phyloP scores from a whole-genome alignment of 805 yeast genomes.

The Candida mattraensis region DNA sequence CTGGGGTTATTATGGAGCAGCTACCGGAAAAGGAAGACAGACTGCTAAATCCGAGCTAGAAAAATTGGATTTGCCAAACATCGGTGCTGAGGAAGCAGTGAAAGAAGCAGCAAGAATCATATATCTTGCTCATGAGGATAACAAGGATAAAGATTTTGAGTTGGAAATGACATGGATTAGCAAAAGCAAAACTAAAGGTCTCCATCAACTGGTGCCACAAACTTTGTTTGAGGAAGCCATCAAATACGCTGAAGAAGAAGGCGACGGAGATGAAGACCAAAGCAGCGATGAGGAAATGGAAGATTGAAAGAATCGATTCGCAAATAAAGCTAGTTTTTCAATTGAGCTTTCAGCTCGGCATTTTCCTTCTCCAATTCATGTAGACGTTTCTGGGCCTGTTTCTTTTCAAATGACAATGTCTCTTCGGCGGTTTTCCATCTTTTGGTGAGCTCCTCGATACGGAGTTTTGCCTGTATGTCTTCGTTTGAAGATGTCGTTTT shows the following conservation, averaged over 20 bases:
- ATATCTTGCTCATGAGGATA: slow-evolving; percentile 94
- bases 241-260: slow-evolving; percentile 78
- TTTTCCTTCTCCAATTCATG: slow-evolving; percentile 58
- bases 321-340: neutral
- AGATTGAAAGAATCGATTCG: slow-evolving; percentile 16
- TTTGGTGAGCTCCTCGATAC: slow-evolving; percentile 61
- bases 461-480: slow-evolving; percentile 33
- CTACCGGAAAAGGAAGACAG: slow-evolving; percentile 98
- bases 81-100: slow-evolving; percentile 79
- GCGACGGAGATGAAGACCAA: slow-evolving; percentile 60
- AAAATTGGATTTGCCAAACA: slow-evolving; percentile 70
- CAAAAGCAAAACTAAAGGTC: slow-evolving; percentile 69
- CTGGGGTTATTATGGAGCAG: slow-evolving; percentile 98
- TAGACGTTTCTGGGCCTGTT: slow-evolving; percentile 52
- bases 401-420: slow-evolving; percentile 59
- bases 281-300: slow-evolving; percentile 37
- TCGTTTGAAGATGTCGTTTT: too few species aligned
- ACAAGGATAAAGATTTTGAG: slow-evolving; percentile 96
- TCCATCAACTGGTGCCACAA: slow-evolving; percentile 77
- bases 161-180: slow-evolving; percentile 92
- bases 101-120: slow-evolving; percentile 93
- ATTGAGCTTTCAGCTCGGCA: slow-evolving; percentile 30
- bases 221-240: slow-evolving; percentile 81
- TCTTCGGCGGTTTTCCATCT: slow-evolving; percentile 74
- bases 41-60: slow-evolving; percentile 97